A percentile compares a stretch with the other conserved stretches of the same genome.
Evolutionary conservation across 768 basidiomycete genomes (phyloP).

Genomic region (Terana coerulea): DNA sequence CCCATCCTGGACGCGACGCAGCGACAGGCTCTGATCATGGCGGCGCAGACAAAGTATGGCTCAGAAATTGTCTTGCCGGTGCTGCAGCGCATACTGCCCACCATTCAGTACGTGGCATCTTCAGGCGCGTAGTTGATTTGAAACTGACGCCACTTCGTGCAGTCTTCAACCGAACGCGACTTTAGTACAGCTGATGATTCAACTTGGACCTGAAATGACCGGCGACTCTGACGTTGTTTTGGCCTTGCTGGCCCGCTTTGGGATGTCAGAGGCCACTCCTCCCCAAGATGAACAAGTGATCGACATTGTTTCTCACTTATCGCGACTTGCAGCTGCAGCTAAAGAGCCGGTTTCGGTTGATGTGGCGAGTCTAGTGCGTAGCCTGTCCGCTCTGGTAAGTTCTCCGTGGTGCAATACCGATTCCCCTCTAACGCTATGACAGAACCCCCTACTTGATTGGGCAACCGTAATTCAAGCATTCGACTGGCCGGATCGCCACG

Average conservation of each 20-base stretch:
- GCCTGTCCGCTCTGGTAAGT: conserved; percentile 72
- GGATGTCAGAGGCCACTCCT: conserved; percentile 66
- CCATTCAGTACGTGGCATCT: conserved; percentile 52
- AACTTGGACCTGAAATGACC: conserved; percentile 78
- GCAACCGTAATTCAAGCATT: conserved; percentile 79
- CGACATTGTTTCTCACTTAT: conserved; percentile 67
- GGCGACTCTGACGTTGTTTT: conserved; percentile 67
- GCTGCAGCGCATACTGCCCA: conserved; percentile 70
- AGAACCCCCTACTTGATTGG: conserved; percentile 76
- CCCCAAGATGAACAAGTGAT: conserved; percentile 67
- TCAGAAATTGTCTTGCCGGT: conserved; percentile 72
- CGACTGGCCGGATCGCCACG: conserved; percentile 78
- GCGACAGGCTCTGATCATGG: conserved; percentile 69
- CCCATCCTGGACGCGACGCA: conserved; percentile 71
- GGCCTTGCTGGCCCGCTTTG: conserved; percentile 70
- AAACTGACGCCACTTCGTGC: conserved; percentile 2
- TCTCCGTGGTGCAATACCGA: neutral
- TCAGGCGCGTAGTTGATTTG: neutral
- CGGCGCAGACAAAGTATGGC: conserved; percentile 78
- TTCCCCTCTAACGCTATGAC: neutral
- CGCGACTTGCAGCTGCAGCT: conserved; percentile 65
- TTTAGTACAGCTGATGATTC: conserved; percentile 70
- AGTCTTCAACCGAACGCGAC: conserved; percentile 56
- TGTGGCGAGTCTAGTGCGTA: conserved; percentile 68
- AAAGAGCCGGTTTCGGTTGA: conserved; percentile 76